phyloP scores from a whole-genome alignment of 345 rosid species.

The Hibiscus mutabilis region DNA sequence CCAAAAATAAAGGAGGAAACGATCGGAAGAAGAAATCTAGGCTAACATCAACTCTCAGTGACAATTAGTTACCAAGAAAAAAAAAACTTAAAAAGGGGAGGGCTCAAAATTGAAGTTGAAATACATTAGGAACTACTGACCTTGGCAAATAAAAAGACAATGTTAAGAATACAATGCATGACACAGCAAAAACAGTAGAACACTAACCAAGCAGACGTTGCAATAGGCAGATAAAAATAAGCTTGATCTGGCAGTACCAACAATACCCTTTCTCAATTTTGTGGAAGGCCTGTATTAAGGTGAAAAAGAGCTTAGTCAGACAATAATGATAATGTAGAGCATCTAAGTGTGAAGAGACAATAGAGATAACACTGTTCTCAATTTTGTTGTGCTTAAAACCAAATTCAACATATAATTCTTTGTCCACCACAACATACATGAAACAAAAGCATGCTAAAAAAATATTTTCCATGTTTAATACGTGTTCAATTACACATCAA shows the following conservation, averaged over 20 bases:
- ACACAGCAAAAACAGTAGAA: slow-evolving; percentile 3
- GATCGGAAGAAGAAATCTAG: background rate
- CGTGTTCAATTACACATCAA: background rate
- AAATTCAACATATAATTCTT: background rate
- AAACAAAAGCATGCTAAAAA: slow-evolving; percentile 7
- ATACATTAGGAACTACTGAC: background rate
- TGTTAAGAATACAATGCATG: slow-evolving; percentile 1
- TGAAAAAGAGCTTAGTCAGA: slow-evolving; percentile 14
- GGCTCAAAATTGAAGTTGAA: background rate
- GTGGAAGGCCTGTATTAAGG: slow-evolving; percentile 52
- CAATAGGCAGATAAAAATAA: slow-evolving; percentile 81
- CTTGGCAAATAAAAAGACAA: background rate
- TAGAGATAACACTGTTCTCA: background rate
- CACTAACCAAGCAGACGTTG: slow-evolving; percentile 82
- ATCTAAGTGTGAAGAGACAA: background rate
- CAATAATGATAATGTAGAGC: background rate
- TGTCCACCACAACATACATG: background rate
- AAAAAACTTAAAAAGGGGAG: background rate
- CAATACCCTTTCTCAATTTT: slow-evolving; percentile 69
- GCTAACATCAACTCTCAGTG: background rate
- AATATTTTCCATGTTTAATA: background rate
- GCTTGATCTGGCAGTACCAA: slow-evolving; percentile 92
- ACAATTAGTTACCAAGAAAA: background rate
- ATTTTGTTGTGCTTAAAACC: background rate
- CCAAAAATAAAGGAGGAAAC: background rate